phyloP scores from a whole-genome alignment of 352 stramenopile species.

The Globisporangium splendens region DNA sequence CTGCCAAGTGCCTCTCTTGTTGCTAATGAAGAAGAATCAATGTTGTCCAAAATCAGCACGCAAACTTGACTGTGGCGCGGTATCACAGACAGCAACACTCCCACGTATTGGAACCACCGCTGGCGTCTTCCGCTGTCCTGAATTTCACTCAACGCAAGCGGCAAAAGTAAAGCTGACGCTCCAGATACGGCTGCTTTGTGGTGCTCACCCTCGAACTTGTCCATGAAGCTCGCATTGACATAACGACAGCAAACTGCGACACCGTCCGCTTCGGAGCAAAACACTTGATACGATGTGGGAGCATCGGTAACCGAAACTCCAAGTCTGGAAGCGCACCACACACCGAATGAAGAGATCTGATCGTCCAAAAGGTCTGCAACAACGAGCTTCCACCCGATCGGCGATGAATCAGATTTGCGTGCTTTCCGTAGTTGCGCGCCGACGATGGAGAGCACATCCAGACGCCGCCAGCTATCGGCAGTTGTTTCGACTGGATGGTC shows the following conservation, averaged over 20 bases:
- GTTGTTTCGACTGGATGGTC: background rate
- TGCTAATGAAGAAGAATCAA: constrained; percentile 16
- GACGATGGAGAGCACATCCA: constrained; percentile 38
- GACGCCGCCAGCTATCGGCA: background rate
- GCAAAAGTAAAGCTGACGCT: constrained; percentile 50
- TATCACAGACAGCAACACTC: constrained; percentile 27
- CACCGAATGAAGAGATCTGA: constrained; percentile 56
- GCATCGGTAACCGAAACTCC: constrained; percentile 18
- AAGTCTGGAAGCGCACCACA: constrained; percentile 62
- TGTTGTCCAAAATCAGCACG: constrained; percentile 41
- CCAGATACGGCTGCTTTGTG: constrained; percentile 33
- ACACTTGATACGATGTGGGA: constrained; percentile 23
- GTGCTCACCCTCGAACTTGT: constrained; percentile 4
- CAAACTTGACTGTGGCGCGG: constrained; percentile 29
- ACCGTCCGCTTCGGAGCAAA: constrained; percentile 13
- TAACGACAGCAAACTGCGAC: constrained; percentile 59
- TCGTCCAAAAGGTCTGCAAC: constrained; percentile 66
- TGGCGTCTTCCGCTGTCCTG: constrained; percentile 25
- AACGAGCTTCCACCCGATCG: constrained; percentile 64
- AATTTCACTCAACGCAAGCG: constrained; percentile 47
- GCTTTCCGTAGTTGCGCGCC: constrained; percentile 18
- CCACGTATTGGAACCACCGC: constrained; percentile 43
- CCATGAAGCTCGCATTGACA: constrained; percentile 32
- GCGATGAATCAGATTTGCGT: constrained; percentile 13
- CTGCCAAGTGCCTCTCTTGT: constrained; percentile 12